Evolutionary conservation across 192 early-diverging fungal species (phyloP).

Genomic region (Borealophlyctis nickersoniae): DNA sequence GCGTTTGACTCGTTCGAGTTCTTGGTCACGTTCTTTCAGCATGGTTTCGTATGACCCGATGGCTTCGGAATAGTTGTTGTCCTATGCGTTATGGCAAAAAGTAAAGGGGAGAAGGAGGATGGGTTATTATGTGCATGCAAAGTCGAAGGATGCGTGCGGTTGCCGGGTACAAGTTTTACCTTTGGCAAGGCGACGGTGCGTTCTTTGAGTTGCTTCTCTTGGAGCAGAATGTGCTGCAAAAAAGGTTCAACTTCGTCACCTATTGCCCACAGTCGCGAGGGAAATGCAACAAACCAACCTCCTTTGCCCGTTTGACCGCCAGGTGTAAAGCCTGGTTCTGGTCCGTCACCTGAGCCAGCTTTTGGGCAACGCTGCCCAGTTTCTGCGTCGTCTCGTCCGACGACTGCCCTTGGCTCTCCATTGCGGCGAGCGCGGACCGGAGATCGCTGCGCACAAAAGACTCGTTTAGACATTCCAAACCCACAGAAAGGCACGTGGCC

Average conservation of each 20-base stretch:
- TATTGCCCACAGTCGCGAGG: not conserved
- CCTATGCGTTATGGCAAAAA: not conserved
- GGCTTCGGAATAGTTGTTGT: constrained; percentile 47
- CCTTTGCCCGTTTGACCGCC: constrained; percentile 49
- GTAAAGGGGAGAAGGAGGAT: too few species aligned
- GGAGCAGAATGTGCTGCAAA: constrained; percentile 36
- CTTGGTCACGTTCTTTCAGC: constrained; percentile 35
- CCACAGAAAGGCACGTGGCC: constrained; percentile 8
- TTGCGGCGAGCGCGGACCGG: constrained; percentile 38
- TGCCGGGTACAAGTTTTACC: too few species aligned
- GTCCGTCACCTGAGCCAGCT: constrained; percentile 37
- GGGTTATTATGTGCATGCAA: too few species aligned
- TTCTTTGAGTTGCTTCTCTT: constrained; percentile 49
- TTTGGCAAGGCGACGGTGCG: constrained; percentile 16
- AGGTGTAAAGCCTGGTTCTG: constrained; percentile 43
- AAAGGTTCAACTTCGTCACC: not conserved
- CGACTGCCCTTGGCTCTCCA: constrained; percentile 36
- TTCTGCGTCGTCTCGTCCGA: constrained; percentile 45
- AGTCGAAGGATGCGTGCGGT: too few species aligned
- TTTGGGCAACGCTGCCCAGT: constrained; percentile 41
- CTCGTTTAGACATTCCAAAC: not conserved
- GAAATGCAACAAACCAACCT: constrained; percentile 25
- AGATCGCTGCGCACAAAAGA: constrained; percentile 32
- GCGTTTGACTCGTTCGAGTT: constrained; percentile 42
- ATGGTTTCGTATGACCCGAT: constrained; percentile 32